phyloP scores from a whole-genome alignment of 176 grass and related monocot genomes.

The Musa itinerans region DNA sequence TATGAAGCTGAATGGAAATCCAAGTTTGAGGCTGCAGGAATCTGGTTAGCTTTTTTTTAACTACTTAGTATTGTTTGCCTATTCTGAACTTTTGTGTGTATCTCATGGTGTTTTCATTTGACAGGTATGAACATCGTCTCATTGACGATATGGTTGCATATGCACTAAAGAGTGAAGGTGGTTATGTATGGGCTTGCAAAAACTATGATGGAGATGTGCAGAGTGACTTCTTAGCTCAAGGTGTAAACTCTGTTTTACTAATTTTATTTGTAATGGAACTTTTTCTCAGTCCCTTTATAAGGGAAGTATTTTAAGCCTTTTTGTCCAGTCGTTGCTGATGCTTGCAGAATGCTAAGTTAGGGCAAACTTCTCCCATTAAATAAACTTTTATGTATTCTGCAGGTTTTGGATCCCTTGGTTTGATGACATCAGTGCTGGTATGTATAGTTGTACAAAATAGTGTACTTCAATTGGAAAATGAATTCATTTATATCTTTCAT shows the following conservation, averaged over 20 bases:
- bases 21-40: slow-evolving; percentile 68
- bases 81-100: neutral
- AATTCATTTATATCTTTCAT: neutral
- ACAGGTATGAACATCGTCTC: slow-evolving; percentile 89
- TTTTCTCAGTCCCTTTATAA: neutral
- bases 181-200: slow-evolving; percentile 98
- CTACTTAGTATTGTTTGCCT: neutral
- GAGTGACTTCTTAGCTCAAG: slow-evolving; percentile 94
- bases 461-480: neutral
- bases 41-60: slow-evolving; percentile 52
- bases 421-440: slow-evolving; percentile 78
- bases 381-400: slow-evolving; percentile 6
- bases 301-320: neutral
- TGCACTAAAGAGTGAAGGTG: slow-evolving; percentile 87
- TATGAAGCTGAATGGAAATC: slow-evolving; percentile 74
- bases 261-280: neutral
- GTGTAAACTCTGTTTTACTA: neutral
- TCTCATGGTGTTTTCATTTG: neutral
- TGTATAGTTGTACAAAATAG: neutral
- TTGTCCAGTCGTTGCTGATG: neutral
- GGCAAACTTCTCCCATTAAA: slow-evolving; percentile 4
- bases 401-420: slow-evolving; percentile 75
- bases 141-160: slow-evolving; percentile 99
- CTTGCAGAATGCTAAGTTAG: neutral
- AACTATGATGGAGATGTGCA: slow-evolving; percentile 98